Base-by-base conservation (phyloP, 768 basidiomycete genomes). In the Macrocybe gigantea region DNA sequence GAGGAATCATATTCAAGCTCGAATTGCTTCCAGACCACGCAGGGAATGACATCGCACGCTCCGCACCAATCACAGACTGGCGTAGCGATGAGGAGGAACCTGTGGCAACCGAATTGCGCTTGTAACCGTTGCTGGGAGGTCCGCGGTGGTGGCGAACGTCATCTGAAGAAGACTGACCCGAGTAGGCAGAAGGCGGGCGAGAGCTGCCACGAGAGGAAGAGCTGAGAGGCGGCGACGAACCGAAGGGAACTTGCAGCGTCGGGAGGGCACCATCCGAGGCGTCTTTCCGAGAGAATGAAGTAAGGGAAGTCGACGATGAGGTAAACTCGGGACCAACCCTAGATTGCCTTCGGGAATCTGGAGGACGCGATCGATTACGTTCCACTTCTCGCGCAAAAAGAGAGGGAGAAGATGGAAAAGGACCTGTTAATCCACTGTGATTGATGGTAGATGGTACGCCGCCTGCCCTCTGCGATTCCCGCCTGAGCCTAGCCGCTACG, bases 381-480 rank as follows among this genome's bases (percentile, higher is more conserved):
- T 72, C 73, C 38, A 58, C 47, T 46, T 71, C 62, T 22, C 22
- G 22, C 38, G 65, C 63, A 59, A 71, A 66, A 55, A 72, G 70
- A 13, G 64, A 48, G 35, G 65, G 62, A 55, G 73, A 67, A 56
- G 64, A 56, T 38, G 71, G 68, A 44, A 67, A 47, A 11, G 32
- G 42, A 45, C 60, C 52, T 32, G 61, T 57, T 42, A 59, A 50
- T 48, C 57, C 60, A 56, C 51, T 53, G 44, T 58, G 58, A 55
- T 62, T 60, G 56, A 60, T 49, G 13, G 59, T 53, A 33, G 60
- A 54, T 36, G 64, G 60, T 15, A 65, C 56, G 6, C 65, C 68
- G 37, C 81, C 82, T 33, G 68, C 70, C 57, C 82, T 75, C 47
- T 70, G 64, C 3, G 71, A 65, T 57, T 88, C 85, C 51, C 83